These are phyloP conservation scores for Ceratocystis alfenasii DNA, from an alignment of 2,329 filamentous ascomycete species.

Conservation along the genomic window DNA sequence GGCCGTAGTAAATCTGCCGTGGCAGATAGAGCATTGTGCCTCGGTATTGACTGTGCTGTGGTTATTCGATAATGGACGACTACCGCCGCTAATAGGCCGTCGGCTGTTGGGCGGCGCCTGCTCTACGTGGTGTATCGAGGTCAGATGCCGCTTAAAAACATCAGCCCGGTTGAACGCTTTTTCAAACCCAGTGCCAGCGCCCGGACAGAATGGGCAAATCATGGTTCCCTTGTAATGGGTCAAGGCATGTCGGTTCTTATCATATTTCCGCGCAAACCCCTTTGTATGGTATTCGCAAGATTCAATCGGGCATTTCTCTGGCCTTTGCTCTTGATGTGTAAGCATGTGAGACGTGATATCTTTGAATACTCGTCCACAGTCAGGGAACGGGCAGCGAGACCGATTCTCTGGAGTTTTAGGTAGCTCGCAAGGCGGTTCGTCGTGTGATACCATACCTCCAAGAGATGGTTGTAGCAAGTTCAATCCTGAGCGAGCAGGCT, in stretches of 20 bases:
- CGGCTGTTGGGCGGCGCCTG: slow-evolving; percentile 85
- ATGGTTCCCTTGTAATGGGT: slow-evolving; percentile 98
- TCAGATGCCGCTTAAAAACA: slow-evolving; percentile 92
- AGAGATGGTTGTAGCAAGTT: slow-evolving; percentile 18
- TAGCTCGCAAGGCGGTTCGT: slow-evolving; percentile 20
- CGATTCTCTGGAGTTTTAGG: slow-evolving; percentile 33
- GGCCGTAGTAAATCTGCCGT: slow-evolving; percentile 63
- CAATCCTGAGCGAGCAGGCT: slow-evolving; percentile 12
- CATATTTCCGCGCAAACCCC: slow-evolving; percentile 92
- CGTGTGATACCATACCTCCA: not conserved
- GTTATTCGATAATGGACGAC: slow-evolving; percentile 21
- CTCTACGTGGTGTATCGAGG: slow-evolving; percentile 84
- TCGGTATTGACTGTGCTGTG: slow-evolving; percentile 20
- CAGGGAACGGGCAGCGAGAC: slow-evolving; percentile 43
- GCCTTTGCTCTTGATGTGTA: slow-evolving; percentile 84
- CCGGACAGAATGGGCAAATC: slow-evolving; percentile 93
- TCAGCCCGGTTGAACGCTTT: slow-evolving; percentile 95
- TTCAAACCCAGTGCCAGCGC: slow-evolving; percentile 72
- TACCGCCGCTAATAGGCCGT: slow-evolving; percentile 45
- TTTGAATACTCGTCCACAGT: slow-evolving; percentile 49
- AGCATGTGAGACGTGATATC: slow-evolving; percentile 81
- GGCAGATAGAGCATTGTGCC: slow-evolving; percentile 84
- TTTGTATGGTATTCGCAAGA: slow-evolving; percentile 91
- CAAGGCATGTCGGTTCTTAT: slow-evolving; percentile 91
- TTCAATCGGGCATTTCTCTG: slow-evolving; percentile 89